Base-by-base conservation (phyloP, 169 alveolate species). In the Plasmodium coatneyi region DNA sequence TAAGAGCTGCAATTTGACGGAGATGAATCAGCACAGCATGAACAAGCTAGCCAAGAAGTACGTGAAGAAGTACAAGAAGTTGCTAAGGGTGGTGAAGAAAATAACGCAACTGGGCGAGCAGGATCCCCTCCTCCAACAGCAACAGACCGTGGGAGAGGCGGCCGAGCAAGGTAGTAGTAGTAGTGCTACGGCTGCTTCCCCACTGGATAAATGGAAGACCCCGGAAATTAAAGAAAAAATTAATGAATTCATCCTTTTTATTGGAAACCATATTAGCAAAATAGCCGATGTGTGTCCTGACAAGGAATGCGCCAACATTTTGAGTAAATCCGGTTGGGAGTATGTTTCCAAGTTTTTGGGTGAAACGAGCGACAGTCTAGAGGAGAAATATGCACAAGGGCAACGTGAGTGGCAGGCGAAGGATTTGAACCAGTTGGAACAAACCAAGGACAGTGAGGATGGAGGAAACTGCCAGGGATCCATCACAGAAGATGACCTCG, bases 1-100 rank as follows among this genome's bases (percentile, higher is more conserved):
- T 41, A 56, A 66, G 79, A 78, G 81, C 82, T 34, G 39, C 5
- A 89, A 72, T 72, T 34, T 89, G 49, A 89, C 32, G 71, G 82
- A 89, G 4, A 89, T 89, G 94, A 34, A 89, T 25, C 84, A 89
- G 49, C 89, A 89, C 49, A 79, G 90, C 49, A 89, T 89, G 71
- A 89, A 89, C 49, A 89, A 89, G 54, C 16, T 89, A 19, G 76
- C 82, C 46, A 89, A 89, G 52, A 89, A 79, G 49, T 80, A 32
- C 49, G 41, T 89, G 25, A 89, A 89, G 39, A 89, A 89, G 76
- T 60, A 89, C 71, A 89, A 89, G 66, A 89, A 89, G 72, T 66
- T 89, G 56, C 81, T 89, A 14, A 89, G 79, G 49, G 49, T 89
- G 19, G 89, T 89, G 22, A 89, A 79, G 25, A 89, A 79, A 46